Conservation (phyloP, 2,329 filamentous ascomycete species). For the Septoria petroselini region DNA sequence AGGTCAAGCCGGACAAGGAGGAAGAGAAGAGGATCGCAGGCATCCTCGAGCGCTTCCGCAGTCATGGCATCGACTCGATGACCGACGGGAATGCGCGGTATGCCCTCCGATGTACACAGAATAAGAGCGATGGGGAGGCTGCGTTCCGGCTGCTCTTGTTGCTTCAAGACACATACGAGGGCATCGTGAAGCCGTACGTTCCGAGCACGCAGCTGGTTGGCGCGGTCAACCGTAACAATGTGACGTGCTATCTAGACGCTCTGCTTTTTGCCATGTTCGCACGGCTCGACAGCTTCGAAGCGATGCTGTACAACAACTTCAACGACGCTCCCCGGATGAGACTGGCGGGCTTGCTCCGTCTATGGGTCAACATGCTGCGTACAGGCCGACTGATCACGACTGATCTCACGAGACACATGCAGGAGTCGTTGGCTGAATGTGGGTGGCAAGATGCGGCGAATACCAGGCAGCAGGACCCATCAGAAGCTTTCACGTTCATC, state of each 20-base stretch:
- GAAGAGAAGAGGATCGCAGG: slow-evolving; percentile 56
- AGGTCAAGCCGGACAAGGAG: slow-evolving; percentile 56
- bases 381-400: slow-evolving; percentile 79
- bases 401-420: slow-evolving; percentile 79
- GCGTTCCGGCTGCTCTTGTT: slow-evolving; percentile 74
- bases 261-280: slow-evolving; percentile 95
- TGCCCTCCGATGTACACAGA: slow-evolving; percentile 60
- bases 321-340: slow-evolving; percentile 68
- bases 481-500: slow-evolving; percentile 92
- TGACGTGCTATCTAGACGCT: slow-evolving; percentile 93
- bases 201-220: slow-evolving; percentile 71
- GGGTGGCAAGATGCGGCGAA: slow-evolving; percentile 80
- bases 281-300: slow-evolving; percentile 84
- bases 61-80: slow-evolving; percentile 55
- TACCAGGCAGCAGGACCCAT: slow-evolving; percentile 87
- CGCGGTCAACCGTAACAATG: slow-evolving; percentile 77
- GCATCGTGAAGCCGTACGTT: slow-evolving; percentile 72
- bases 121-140: slow-evolving; percentile 65
- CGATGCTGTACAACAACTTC: slow-evolving; percentile 79
- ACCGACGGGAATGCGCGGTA: slow-evolving; percentile 62
- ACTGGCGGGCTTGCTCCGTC: slow-evolving; percentile 71
- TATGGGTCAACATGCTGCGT: slow-evolving; percentile 92
- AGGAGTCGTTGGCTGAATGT: slow-evolving; percentile 76
- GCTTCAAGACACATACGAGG: slow-evolving; percentile 76
- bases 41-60: slow-evolving; percentile 52